Evolutionary conservation across 1,284 basidiomycete genomes (phyloP), one percentile per base, ranked within the genome.

Genomic region (Sanghuangporus baumii): DNA sequence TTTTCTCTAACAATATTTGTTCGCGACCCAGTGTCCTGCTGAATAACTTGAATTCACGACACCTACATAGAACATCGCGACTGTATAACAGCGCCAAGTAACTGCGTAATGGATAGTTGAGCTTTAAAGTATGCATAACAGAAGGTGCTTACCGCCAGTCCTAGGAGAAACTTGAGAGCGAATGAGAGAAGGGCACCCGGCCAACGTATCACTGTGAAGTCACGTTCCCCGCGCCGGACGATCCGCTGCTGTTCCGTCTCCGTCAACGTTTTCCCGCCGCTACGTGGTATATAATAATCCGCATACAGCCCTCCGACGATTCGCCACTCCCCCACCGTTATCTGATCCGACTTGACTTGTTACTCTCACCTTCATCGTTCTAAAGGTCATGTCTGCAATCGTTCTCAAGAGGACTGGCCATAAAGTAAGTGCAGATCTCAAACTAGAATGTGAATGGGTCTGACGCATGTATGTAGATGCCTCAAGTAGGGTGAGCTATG

Each of bases 321-420:
- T 54, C 43, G 43, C 43, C 43, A 46, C 43, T 56, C 54, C 46
- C 23, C 23, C 57, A 23, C 20, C 47, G 56, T 61, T 50, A 60
- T 57, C 57, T 36, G 52, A 52, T 52, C 23, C 57, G 55, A 62
- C 48, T 55, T 55, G 57, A 31, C 51, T 52, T 55, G 48, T 63
- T 55, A 62, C 48, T 50, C 31, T 58, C 58, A 14, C 37, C 60
- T 36, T 38, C 23, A 18, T 52, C 63, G 54, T 26, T n/a, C 47
- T 18, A 36, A 12, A 36, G 41, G 60, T 61, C 67, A 85, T 86
- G 82, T 74, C 82, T 59, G 69, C 81, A 63, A 69, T 85, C 70
- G 73, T 75, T 37, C 75, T 88, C 71, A 83, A 84, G 74, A 76
- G 83, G 69, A 88, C 85, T 47, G 81, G 79, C 36, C 79, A 82